phyloP scores from a whole-genome alignment of 2,329 filamentous ascomycete genomes.

The Colletotrichum filicis region DNA sequence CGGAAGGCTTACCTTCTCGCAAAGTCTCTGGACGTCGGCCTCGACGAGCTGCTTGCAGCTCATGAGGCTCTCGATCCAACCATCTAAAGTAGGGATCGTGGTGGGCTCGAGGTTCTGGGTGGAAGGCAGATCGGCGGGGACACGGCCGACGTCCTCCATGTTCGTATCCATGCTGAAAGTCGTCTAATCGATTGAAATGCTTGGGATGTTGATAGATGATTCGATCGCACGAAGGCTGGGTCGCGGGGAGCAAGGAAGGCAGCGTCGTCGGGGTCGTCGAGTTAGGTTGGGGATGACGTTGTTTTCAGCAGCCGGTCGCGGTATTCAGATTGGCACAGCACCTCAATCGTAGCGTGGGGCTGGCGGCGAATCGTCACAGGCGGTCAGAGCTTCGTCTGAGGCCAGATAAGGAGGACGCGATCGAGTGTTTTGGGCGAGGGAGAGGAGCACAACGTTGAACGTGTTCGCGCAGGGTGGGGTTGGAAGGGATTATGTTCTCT shows the following conservation, averaged over 20 bases:
- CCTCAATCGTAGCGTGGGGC: slow-evolving; percentile 34
- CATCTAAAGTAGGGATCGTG: slow-evolving; percentile 91
- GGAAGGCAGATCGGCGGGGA: slow-evolving; percentile 81
- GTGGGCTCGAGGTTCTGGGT: slow-evolving; percentile 78
- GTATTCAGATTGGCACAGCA: slow-evolving; percentile 34
- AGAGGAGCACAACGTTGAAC: neutral
- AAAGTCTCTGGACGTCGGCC: slow-evolving; percentile 93
- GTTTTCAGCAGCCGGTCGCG: slow-evolving; percentile 34
- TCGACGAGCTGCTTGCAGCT: slow-evolving; percentile 97
- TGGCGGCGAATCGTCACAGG: slow-evolving; percentile 34
- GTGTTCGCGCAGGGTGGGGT: slow-evolving; percentile 24
- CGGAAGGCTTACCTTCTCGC: slow-evolving; percentile 82
- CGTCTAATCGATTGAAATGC: slow-evolving; percentile 19
- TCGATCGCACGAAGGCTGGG: slow-evolving; percentile 34
- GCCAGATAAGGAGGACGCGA: slow-evolving; percentile 17
- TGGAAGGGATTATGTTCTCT: slow-evolving; percentile 27
- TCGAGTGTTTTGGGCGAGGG: slow-evolving; percentile 16
- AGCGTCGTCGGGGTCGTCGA: slow-evolving; percentile 23
- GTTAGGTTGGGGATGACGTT: slow-evolving; percentile 28
- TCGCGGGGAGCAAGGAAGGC: slow-evolving; percentile 25
- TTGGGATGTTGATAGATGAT: neutral
- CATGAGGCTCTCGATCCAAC: slow-evolving; percentile 99
- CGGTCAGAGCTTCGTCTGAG: slow-evolving; percentile 35
- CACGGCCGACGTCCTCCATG: slow-evolving; percentile 97
- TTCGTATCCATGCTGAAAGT: slow-evolving; percentile 84